phyloP scores from a whole-genome alignment of 1,284 basidiomycete genomes.

The Ganoderma boninense region DNA sequence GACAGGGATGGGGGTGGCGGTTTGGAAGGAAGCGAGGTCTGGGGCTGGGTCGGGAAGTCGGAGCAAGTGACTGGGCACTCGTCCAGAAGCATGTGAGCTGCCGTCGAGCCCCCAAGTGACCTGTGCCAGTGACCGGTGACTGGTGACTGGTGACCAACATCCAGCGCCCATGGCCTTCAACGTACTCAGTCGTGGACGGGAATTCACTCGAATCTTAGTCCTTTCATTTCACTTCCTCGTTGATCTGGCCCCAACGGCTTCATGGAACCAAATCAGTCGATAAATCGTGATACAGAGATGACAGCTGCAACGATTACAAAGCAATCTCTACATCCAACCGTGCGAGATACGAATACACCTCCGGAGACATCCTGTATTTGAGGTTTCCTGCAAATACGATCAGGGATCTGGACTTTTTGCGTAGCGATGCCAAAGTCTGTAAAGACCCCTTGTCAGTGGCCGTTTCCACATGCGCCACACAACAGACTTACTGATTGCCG shows the following conservation, averaged over 20 bases:
- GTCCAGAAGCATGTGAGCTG: neutral
- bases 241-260: no score
- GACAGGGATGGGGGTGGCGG: neutral
- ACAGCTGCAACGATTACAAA: constrained; percentile 47
- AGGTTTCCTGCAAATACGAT: constrained; percentile 91
- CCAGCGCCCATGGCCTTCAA: no score
- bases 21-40: neutral
- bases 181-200: no score
- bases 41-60: neutral
- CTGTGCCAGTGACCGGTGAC: no score
- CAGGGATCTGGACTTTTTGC: constrained; percentile 80
- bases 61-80: neutral
- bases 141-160: no score
- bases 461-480: constrained; percentile 14
- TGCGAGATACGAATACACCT: constrained; percentile 90
- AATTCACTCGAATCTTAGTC: no score
- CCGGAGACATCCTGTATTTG: constrained; percentile 88
- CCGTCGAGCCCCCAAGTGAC: no score
- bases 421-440: constrained; percentile 67
- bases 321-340: constrained; percentile 82
- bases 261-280: neutral
- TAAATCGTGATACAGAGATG: constrained; percentile 20
- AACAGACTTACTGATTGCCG: constrained; percentile 70
- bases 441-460: constrained; percentile 14
- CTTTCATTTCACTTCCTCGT: no score